phyloP scores from a whole-genome alignment of 495 filamentous ascomycete species.

The Hamigera avellanea region DNA sequence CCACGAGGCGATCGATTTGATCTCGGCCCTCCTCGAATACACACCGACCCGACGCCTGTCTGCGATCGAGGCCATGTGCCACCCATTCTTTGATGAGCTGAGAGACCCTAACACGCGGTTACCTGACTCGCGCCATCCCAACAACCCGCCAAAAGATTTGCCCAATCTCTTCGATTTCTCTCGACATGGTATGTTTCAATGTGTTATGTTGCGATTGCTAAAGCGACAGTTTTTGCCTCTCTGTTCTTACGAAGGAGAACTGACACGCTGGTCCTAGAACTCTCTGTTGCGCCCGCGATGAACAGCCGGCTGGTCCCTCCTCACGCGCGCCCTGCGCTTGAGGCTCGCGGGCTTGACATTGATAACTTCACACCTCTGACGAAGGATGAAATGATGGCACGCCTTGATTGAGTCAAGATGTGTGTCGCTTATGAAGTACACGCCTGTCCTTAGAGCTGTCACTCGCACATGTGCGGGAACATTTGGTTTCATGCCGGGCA shows the following conservation, averaged over 20 bases:
- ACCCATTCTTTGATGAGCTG: conserved; percentile 97
- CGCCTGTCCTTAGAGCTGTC: conserved; percentile 18
- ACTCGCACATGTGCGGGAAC: conserved; percentile 16
- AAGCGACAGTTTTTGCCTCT: conserved; percentile 1
- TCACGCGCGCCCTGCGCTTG: conserved; percentile 64
- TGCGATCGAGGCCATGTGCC: conserved; percentile 93
- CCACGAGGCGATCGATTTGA: conserved; percentile 84
- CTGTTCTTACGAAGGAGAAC: conserved; percentile 4
- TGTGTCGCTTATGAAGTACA: conserved; percentile 30
- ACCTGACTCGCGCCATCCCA: conserved; percentile 85
- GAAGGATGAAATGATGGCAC: conserved; percentile 94
- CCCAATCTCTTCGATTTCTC: conserved; percentile 89
- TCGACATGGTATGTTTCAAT: conserved; percentile 62
- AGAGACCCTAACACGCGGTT: conserved; percentile 77
- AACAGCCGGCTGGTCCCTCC: conserved; percentile 79
- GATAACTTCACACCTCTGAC: conserved; percentile 85
- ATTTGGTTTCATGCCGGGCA: conserved; percentile 23
- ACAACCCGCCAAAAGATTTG: conserved; percentile 63
- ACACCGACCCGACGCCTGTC: conserved; percentile 92
- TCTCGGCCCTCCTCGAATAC: conserved; percentile 88
- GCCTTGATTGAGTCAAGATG: conserved; percentile 67
- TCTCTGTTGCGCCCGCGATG: conserved; percentile 82
- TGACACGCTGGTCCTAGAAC: conserved; percentile 45
- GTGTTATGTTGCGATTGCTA: neutral
- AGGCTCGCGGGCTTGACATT: conserved; percentile 73